phyloP scores from a whole-genome alignment of 495 filamentous ascomycete species.

The Terfezia boudieri region DNA sequence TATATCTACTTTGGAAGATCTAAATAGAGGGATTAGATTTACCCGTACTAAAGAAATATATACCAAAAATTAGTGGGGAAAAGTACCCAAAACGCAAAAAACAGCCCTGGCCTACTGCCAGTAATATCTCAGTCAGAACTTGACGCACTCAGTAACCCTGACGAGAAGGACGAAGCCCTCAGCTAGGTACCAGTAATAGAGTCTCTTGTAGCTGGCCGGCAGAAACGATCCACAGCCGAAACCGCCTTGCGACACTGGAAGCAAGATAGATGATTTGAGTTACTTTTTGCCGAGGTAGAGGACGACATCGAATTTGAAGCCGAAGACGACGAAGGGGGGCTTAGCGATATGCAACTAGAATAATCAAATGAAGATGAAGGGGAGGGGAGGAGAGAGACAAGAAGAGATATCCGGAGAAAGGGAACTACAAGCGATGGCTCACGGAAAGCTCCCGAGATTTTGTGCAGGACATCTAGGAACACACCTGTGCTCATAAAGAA shows the following conservation, averaged over 20 bases:
- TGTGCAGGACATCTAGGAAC: constrained; percentile 22
- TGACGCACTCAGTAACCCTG: background rate
- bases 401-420: constrained; percentile 43
- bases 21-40: no score
- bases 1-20: no score
- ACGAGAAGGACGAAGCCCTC: no score
- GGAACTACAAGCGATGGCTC: constrained; percentile 34
- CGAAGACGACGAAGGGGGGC: constrained; percentile 34
- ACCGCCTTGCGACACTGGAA: constrained; percentile 50
- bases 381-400: constrained; percentile 33
- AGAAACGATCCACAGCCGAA: constrained; percentile 65
- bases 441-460: constrained; percentile 42
- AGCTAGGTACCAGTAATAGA: constrained; percentile 25
- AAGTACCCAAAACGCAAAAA: background rate
- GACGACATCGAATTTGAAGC: constrained; percentile 64
- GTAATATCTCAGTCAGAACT: background rate
- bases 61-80: no score
- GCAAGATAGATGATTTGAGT: constrained; percentile 41
- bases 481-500: constrained; percentile 27
- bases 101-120: background rate
- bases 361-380: constrained; percentile 52
- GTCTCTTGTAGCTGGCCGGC: constrained; percentile 54
- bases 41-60: no score
- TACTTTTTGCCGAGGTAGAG: constrained; percentile 61
- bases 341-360: constrained; percentile 58